Evolutionary conservation across 1,284 basidiomycete genomes (phyloP), one percentile per base, ranked within the genome.

Genomic region (Leccinum fallax): DNA sequence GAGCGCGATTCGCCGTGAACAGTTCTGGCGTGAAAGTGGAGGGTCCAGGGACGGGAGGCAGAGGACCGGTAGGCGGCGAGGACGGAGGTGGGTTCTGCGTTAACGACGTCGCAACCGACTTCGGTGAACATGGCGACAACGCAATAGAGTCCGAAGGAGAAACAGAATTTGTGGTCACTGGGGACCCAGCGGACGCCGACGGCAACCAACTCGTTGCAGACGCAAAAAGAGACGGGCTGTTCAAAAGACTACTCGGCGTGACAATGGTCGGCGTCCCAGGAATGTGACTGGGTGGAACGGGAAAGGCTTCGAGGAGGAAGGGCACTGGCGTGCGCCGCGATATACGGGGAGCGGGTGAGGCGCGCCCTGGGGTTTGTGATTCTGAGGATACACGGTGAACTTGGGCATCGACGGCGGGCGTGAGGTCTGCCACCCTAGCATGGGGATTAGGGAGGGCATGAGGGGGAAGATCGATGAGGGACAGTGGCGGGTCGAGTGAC

Each of bases 291-390:
- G 74, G 72, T 8, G 72, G 72, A 0, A 64, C 65, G 13, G 72
- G 72, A 19, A 73, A 73, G 0, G 72, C 74, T 54, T 73, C 72
- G n/a, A 73, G 72, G 3, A 73, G 71, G 32, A 71, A 73, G 3
- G 72, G 72, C 0, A 73, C 72, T 4, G 71, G 64, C 0, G 74
- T 76, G 48, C 74, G 71, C 4, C 74, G 74, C 21, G 73, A 61
- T 63, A 72, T 51, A n/a, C 74, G 67, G 32, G 63, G 53, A 9
- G 71, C 56, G 5, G 72, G 71, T 1, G 70, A 74, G n/a, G 72
- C 64, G 52, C 71, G 71, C 15, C 72, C 70, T 11, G 58, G 56
- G 2, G 61, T 7, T 43, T 69, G 72, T 3, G 70, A 71, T n/a
- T 72, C 71, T 28, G 71, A 73, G 36, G 72, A 72, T 6, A 72